Base-by-base conservation (phyloP, 345 rosid species). In the Clausena lansium region DNA sequence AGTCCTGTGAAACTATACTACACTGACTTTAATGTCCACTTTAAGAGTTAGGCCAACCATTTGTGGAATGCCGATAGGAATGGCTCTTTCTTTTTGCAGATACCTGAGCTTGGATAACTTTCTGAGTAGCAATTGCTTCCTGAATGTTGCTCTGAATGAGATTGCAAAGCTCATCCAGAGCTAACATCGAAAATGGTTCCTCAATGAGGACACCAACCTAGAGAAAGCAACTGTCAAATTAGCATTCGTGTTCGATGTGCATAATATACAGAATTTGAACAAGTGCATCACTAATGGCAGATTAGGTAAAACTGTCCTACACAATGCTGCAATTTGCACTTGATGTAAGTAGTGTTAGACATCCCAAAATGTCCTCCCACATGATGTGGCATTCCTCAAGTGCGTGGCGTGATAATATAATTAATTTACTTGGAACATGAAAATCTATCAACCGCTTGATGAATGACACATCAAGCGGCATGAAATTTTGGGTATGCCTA, bases 141-240 rank as follows among this genome's bases (percentile, higher is more conserved):
- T 80, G 76, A 52, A 91, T 84, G 83, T 91, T 91, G 77, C 78
- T 78, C 54, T 60, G 81, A 47, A 82, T 91, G 70, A 80, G 84
- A 14, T 45, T 71, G 84, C 99, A 93, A 38, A 92, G 90, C 67
- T 90, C 99, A 39, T 92, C 98, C 38, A 95, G 89, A 14, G 98
- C 94, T 64, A 95, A 78, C 98, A 95, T 90, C 5, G 98, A 85
- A 84, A 95, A 93, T n/a, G 99, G 98, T 78, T 95, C 99, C 82
- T 93, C 97, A 66, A 95, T 95, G 70, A 95, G 95, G 80, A 93
- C 99, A 76, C 99, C 99, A 74, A 95, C 99, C 99, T 92, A 76
- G 27, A 70, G 15, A 84, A 57, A 77, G 47, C 75, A 74, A 72
- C 22, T 25, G 3, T 2, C 28, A 58, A 47, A 35, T 82, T 59